These are phyloP conservation scores for Zanthoxylum bungeanum DNA, from an alignment of 345 rosid genomes.

Conservation along the genomic window DNA sequence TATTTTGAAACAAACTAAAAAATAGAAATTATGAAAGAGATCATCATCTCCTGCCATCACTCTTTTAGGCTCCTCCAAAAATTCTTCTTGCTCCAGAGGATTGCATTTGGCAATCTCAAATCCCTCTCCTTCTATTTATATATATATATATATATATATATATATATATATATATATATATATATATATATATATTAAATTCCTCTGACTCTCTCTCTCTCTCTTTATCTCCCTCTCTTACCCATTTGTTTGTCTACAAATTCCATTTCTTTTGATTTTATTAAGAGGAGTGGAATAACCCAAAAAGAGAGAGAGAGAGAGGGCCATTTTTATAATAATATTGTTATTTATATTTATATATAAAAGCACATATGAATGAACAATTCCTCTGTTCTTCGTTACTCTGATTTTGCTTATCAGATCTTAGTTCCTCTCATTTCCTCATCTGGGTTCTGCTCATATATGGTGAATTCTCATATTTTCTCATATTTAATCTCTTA, in stretches of 20 bases:
- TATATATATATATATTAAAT: constrained; percentile 11
- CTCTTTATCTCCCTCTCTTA: constrained; percentile 27
- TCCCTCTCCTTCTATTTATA: too few relatives aligned
- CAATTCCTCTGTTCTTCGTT: constrained; percentile 60
- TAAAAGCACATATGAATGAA: constrained; percentile 35
- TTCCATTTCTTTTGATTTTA: constrained; percentile 55
- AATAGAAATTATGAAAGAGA: constrained; percentile 3
- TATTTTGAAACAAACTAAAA: background rate
- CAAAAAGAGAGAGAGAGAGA: constrained; percentile 31
- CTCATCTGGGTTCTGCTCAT: constrained; percentile 56
- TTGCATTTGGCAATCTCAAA: constrained; percentile 29
- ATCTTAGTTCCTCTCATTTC: constrained; percentile 69
- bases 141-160: too few relatives aligned
- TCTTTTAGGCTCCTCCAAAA: constrained; percentile 54
- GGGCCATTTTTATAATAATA: constrained; percentile 12
- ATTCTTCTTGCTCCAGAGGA: constrained; percentile 62
- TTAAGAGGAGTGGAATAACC: constrained; percentile 62
- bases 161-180: too few relatives aligned
- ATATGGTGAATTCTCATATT: constrained; percentile 46
- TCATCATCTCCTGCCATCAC: constrained; percentile 43
- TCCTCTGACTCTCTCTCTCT: constrained; percentile 25
- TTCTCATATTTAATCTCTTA: constrained; percentile 22
- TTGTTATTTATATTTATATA: background rate
- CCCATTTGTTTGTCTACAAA: constrained; percentile 39
- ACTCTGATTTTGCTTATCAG: constrained; percentile 49